Conservation (phyloP, 1,284 basidiomycete species). For the Marasmius fiardii region DNA sequence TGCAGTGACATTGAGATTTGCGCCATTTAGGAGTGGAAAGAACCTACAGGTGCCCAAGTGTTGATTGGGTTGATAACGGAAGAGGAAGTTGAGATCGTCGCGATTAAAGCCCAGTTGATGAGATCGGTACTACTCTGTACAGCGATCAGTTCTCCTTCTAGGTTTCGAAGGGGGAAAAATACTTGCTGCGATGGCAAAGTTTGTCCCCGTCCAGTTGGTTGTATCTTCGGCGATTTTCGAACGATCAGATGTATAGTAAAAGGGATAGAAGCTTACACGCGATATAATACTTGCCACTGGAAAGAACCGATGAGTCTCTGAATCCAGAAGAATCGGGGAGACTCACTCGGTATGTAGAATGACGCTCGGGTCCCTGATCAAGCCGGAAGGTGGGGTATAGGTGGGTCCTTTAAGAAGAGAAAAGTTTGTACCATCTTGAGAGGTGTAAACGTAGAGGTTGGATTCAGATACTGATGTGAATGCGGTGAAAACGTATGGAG, state of each 20-base stretch:
- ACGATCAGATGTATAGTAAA: not conserved
- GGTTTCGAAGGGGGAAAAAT: not conserved
- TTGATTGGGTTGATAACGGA: slow-evolving; percentile 28
- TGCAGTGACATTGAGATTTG: slow-evolving; percentile 6
- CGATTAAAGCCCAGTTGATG: slow-evolving; percentile 25
- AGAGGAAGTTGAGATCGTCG: slow-evolving; percentile 26
- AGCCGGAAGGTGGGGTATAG: slow-evolving; percentile 29
- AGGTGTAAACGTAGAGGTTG: slow-evolving; percentile 32
- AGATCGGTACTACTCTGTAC: slow-evolving; percentile 29
- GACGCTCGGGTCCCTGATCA: slow-evolving; percentile 32
- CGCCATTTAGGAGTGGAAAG: not conserved
- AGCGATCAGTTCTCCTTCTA: not conserved
- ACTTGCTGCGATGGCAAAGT: slow-evolving; percentile 31
- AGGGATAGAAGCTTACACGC: slow-evolving; percentile 19
- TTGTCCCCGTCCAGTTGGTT: slow-evolving; percentile 29
- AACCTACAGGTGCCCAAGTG: slow-evolving; percentile 30
- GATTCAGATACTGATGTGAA: slow-evolving; percentile 31
- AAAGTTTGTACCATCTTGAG: slow-evolving; percentile 29
- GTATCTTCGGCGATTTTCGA: slow-evolving; percentile 21
- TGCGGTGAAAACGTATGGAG: slow-evolving; percentile 31
- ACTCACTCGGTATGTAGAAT: slow-evolving; percentile 31
- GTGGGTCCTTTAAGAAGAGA: slow-evolving; percentile 29
- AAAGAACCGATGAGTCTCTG: not conserved
- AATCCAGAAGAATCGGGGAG: not conserved
- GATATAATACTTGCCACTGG: slow-evolving; percentile 29